Percentiles rank a stretch among this genome's conserved stretches.
Conservation (phyloP, 345 rosid species). For the Arabis alpina region DNA sequence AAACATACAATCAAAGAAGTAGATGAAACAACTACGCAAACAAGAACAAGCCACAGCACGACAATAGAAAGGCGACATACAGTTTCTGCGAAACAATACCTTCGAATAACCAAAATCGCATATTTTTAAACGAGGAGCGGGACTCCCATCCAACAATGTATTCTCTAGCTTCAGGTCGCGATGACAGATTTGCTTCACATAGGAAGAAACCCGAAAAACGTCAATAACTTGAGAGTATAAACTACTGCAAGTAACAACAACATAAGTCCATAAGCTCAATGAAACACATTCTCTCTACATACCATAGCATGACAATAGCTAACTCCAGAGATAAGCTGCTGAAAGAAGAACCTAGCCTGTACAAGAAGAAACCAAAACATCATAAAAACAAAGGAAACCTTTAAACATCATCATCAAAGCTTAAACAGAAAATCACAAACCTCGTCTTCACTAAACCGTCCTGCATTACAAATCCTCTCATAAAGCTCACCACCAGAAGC, state of each 20-base stretch:
- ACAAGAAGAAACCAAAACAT: neutral
- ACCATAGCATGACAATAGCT: slow-evolving; percentile 49
- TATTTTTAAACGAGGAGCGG: slow-evolving; percentile 89
- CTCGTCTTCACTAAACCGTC: slow-evolving; percentile 94
- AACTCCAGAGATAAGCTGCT: slow-evolving; percentile 50
- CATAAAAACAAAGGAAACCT: neutral
- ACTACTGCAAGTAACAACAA: neutral
- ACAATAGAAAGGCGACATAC: neutral
- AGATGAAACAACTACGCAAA: no score
- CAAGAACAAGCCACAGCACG: no score
- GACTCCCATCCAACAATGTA: slow-evolving; percentile 90
- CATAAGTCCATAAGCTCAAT: neutral
- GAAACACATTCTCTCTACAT: slow-evolving; percentile 17
- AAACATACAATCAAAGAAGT: slow-evolving; percentile 5
- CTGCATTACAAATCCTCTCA: slow-evolving; percentile 82
- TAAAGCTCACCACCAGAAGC: slow-evolving; percentile 96
- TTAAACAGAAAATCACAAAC: slow-evolving; percentile 38
- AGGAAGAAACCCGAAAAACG: slow-evolving; percentile 16
- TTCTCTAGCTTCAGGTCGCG: slow-evolving; percentile 93
- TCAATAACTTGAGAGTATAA: neutral
- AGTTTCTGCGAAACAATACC: slow-evolving; percentile 48
- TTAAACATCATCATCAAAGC: neutral
- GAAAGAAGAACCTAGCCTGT: slow-evolving; percentile 50
- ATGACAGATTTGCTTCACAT: slow-evolving; percentile 90
- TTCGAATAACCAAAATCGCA: slow-evolving; percentile 98